Base-by-base conservation (phyloP, 176 grass and related monocot species). In the Bonia amplexicaulis region DNA sequence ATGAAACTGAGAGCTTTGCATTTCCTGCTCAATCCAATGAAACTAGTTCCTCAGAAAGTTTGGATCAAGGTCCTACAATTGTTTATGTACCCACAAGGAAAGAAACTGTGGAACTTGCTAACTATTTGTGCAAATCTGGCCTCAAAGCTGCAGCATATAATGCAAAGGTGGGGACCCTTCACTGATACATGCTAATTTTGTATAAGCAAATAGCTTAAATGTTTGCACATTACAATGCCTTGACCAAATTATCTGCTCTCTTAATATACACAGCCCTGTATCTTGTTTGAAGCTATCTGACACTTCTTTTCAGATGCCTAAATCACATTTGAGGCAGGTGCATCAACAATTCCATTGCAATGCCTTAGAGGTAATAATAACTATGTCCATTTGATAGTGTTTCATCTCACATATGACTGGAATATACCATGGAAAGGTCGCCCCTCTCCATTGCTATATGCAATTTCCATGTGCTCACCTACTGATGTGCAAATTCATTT, bases 111-210 rank as follows among this genome's bases (percentile, higher is more conserved):
- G 81, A 88, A 47, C 27, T 98, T 88, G 89, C 95, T 65, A 74
- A 82, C 62, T 95, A 87, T 82, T 83, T 98, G 84, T 95, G 87
- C 79, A 91, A 78, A 64, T 92, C 82, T 86, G 91, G 93, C 81
- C 82, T 98, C 27, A 98, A 29, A 88, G 95, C 95, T 83, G 93
- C 92, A 89, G 91, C 95, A 69, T 98, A 98, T 90, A 90, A 98
- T 92, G 95, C 95, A 88, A 95, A 98, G 93, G 95, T 95, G 85
- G 55, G 58, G 46, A 54, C 49, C 46, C 82, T 37, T 46, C 78
- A 41, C 42, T 63, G 45, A 55, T 88, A 12, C 16, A 31, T 74
- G 40, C 52, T 55, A 66, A 67, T 80, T 16, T 73, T 80, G 19
- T 78, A 58, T 5, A 77, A 16, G 13, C n/a, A 19, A 74, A 54